Base-by-base conservation (phyloP, 192 early-diverging fungal species). In the Coemansia sp. region DNA sequence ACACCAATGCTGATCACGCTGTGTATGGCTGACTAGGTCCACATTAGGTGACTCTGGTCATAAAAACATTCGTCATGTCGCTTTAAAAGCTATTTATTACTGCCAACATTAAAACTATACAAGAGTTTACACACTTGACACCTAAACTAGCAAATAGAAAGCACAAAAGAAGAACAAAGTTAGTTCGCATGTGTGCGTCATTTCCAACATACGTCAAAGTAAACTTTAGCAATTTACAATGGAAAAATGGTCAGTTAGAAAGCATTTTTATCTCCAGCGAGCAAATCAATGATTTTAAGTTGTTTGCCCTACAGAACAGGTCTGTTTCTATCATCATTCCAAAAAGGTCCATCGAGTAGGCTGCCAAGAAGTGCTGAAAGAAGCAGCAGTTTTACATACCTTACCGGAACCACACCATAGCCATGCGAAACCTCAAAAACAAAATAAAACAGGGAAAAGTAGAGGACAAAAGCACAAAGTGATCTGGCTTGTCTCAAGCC, bases 21-120 rank as follows among this genome's bases (percentile, higher is more conserved):
- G 75, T 85, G 6, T 94, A 92, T 68, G 90, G 91, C 80, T 89
- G 87, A 14, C 73, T 88, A 25, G 86, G 85, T 17, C 87, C 87
- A 2, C 78, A 82, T 19, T 86, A 86, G 8, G 77, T 86, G 39
- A 27, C 25, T 27, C 25, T 27, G 25, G 25, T 27, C 25, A 27
- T 27, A 27, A 27, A 27, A 27, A 27, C 25, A 27, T 27, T 27
- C 25, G 25, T 27, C 25, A 27, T 27, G 25, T 27, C 25, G 1
- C 25, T 27, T 27, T 27, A 27, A 27, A 27, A 27, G 25, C 25
- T 1, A 27, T 27, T 36, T 36, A 36, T 36, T 36, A 36, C 8
- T 36, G 34, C 7, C 5, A n/a, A 45, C 14, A 15, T 17, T 6
- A 45, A 45, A 45, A 17, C 17, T 45, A 15, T 4, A 45, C 15